Evolutionary conservation across 1,284 basidiomycete genomes (phyloP), one percentile per base, ranked within the genome.

Genomic region (Fomes fomentarius): DNA sequence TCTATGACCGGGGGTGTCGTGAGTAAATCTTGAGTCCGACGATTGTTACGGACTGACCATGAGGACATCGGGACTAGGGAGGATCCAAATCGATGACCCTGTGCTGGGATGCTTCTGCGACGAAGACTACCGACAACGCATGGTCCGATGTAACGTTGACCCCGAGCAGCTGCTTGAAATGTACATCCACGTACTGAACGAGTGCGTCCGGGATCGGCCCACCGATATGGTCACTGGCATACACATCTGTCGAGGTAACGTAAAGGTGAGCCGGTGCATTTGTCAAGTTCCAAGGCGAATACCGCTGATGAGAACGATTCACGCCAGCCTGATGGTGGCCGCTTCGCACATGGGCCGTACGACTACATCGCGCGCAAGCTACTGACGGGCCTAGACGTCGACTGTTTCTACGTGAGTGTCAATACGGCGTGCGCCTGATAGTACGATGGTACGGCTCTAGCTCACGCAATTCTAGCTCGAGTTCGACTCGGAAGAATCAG

Each of bases 201-300:
- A 83, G 38, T 83, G 82, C 57, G 76, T 89, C 10, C 69, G 74
- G 46, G 75, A 73, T 49, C 79, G 81, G 34, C 86, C 87, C 0
- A 56, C 62, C 12, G 88, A 91, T 69, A 76, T 93, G 73, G 77
- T 72, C 33, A 70, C 85, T 31, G 82, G 87, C 6, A 68, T 92
- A 14, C 91, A 93, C 66, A 80, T 90, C 60, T 92, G 89, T 67
- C 79, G 90, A 50, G 89, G 89, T 19, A 93, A 93, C 73, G 90
- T 83, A 74, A 85, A 75, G 71, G 81, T 80, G 41, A 14, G 58
- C 17, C 2, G 8, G 2, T 2, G 19, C 5, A 12, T 31, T 8
- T 40, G 15, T 35, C 12, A 19, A 10, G 10, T 15, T 21, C 9
- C n/a, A 42, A 5, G 34, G n/a, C 34, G 10, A 11, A n/a, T n/a